These are phyloP conservation scores for Cephalotrichum gorgonifer DNA, from an alignment of 2,329 filamentous ascomycete species.

Conservation along the genomic window DNA sequence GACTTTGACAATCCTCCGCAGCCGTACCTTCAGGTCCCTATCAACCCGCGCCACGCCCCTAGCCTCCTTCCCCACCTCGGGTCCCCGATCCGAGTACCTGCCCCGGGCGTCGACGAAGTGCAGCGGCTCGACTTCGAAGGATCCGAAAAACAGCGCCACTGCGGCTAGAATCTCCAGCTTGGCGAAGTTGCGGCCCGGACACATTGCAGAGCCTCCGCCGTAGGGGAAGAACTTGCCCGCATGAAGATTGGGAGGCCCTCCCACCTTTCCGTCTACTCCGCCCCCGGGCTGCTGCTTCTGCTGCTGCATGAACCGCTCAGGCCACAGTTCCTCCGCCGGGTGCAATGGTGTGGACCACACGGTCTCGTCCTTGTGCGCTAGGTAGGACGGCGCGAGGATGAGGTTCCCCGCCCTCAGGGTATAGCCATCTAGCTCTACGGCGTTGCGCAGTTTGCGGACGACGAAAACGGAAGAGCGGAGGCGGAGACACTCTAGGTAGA, in stretches of 20 bases:
- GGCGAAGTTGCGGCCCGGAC: constrained; percentile 15
- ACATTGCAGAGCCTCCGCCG: constrained; percentile 15
- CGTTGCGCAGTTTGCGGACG: constrained; percentile 12
- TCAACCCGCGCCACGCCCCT: constrained; percentile 14
- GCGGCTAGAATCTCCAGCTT: constrained; percentile 15
- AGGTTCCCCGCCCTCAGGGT: constrained; percentile 12
- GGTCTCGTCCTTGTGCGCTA: constrained; percentile 11
- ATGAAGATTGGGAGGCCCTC: constrained; percentile 4
- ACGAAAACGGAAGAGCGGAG: constrained; percentile 13
- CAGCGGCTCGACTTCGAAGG: constrained; percentile 12
- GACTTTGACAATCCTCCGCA: constrained; percentile 7
- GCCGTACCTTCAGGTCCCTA: constrained; percentile 11
- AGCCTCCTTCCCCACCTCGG: constrained; percentile 12
- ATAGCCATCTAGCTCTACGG: constrained; percentile 14
- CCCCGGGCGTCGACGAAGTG: constrained; percentile 9
- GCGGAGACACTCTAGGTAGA: constrained; percentile 13
- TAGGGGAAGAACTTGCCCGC: constrained; percentile 15
- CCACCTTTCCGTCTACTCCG: constrained; percentile 6
- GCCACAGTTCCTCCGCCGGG: constrained; percentile 13
- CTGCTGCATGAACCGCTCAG: constrained; percentile 12
- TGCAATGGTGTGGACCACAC: constrained; percentile 10
- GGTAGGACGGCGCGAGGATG: constrained; percentile 12
- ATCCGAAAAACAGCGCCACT: constrained; percentile 10
- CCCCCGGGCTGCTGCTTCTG: no score
- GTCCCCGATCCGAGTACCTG: constrained; percentile 10